These are phyloP conservation scores for Tuber brumale DNA, from an alignment of 495 filamentous ascomycete genomes.

Conservation along the genomic window DNA sequence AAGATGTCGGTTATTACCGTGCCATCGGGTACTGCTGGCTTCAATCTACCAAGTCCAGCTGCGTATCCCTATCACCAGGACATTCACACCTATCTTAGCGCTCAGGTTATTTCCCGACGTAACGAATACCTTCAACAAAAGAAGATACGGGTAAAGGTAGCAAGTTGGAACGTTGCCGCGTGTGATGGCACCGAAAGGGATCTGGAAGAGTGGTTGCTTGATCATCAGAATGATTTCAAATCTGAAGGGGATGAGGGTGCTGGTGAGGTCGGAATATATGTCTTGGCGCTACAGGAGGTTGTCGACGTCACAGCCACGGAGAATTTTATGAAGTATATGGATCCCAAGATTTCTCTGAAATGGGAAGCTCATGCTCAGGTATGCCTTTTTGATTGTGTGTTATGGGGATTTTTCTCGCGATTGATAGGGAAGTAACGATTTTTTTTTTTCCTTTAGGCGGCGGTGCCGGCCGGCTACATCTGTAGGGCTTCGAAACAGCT, in stretches of 20 bases:
- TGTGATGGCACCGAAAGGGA: slow-evolving; percentile 35
- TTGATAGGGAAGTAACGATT: slow-evolving; percentile 12
- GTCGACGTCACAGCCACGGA: slow-evolving; percentile 68
- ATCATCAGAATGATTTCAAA: slow-evolving; percentile 45
- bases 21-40: background rate
- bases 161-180: slow-evolving; percentile 91
- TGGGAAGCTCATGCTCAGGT: slow-evolving; percentile 57
- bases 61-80: slow-evolving; percentile 25
- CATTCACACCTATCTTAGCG: slow-evolving; percentile 46
- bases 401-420: slow-evolving; percentile 13
- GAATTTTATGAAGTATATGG: slow-evolving; percentile 58
- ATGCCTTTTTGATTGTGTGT: slow-evolving; percentile 4
- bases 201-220: slow-evolving; percentile 43
- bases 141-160: slow-evolving; percentile 73
- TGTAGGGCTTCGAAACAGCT: slow-evolving; percentile 76
- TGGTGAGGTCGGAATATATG: slow-evolving; percentile 77
- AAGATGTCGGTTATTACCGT: background rate
- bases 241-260: slow-evolving; percentile 45
- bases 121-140: slow-evolving; percentile 67
- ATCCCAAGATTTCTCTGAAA: slow-evolving; percentile 60
- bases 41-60: slow-evolving; percentile 13
- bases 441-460: slow-evolving; percentile 49
- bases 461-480: slow-evolving; percentile 68
- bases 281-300: slow-evolving; percentile 83
- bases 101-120: slow-evolving; percentile 58